Conservation (phyloP, 352 stramenopile genomes). For the Elongisporangium undulatum region DNA sequence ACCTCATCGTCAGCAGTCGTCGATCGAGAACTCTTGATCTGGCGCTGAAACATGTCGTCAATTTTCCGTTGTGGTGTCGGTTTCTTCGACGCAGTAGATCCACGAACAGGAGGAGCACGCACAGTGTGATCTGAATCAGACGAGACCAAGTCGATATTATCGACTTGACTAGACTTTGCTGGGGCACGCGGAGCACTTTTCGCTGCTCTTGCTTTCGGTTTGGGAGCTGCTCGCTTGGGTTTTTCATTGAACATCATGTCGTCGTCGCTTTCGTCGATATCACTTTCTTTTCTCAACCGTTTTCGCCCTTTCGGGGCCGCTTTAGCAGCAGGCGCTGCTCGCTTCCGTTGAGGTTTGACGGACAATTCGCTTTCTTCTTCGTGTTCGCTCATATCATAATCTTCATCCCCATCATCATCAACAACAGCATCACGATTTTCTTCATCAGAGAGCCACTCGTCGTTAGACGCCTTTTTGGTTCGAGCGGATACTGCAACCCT, state of each 20-base stretch:
- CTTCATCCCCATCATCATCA: slow-evolving; percentile 60
- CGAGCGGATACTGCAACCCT: slow-evolving; percentile 5
- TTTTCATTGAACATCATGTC: slow-evolving; percentile 15
- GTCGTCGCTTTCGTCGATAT: slow-evolving; percentile 26
- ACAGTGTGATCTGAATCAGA: slow-evolving; percentile 36
- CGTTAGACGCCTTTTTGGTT: slow-evolving; percentile 19
- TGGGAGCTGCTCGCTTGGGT: slow-evolving; percentile 10
- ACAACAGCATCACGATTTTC: slow-evolving; percentile 19
- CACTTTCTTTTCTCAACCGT: slow-evolving; percentile 31
- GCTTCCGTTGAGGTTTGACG: slow-evolving; percentile 9
- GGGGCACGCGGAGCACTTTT: slow-evolving; percentile 1
- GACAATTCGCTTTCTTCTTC: slow-evolving; percentile 38
- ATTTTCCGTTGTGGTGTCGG: slow-evolving; percentile 53
- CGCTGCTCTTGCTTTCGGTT: slow-evolving; percentile 14
- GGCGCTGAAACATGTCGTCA: slow-evolving; percentile 45
- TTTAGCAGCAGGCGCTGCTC: slow-evolving; percentile 5
- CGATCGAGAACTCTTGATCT: slow-evolving; percentile 2
- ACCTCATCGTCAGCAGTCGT: slow-evolving; percentile 43
- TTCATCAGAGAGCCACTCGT: slow-evolving; percentile 37
- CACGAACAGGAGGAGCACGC: slow-evolving; percentile 8
- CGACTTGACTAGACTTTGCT: slow-evolving; percentile 7
- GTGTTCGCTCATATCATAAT: slow-evolving; percentile 45
- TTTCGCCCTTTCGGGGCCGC: slow-evolving; percentile 23
- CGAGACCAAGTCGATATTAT: slow-evolving; percentile 45
- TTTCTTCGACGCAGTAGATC: slow-evolving; percentile 12